Evolutionary conservation across 768 basidiomycete species (phyloP), one percentile per base, ranked within the genome.

Genomic region (Boletus rubropictus): DNA sequence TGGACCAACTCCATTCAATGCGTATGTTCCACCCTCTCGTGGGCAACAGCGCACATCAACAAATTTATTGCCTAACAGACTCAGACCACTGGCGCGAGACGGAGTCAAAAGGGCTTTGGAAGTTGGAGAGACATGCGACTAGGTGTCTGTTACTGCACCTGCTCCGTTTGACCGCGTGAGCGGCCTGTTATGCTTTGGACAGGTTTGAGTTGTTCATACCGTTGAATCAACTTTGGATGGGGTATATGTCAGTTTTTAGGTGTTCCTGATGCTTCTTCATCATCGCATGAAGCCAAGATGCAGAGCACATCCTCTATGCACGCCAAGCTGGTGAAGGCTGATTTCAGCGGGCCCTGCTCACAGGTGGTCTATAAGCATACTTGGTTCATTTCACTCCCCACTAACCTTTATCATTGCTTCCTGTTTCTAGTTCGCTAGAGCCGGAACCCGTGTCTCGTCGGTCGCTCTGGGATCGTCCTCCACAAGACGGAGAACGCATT

Each of bases 401-500:
- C 24, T 35, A 41, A 36, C 22, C 11, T 2, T 31, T n/a, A 39
- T 38, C 10, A 3, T 28, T 28, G n/a, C 12, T 24, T 22, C 17
- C 15, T 35, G 3, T 42, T 25, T 18, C 2, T 54, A 90, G 92
- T 94, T 18, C 74, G 78, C 32, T 76, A 80, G 55, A 86, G 83
- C 51, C 86, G 83, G 59, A 92, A 93, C 57, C 75, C 84, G 0
- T 81, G 79, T 49, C 72, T 92, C 1, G 72, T 92, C 9, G 84
- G 86, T 0, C 59, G 84, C 4, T 77, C 80, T 1, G 92, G 92
- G 3, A 91, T 95, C 44, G 81, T 95, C 32, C 73, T 93, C 3
- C 85, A 88, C 59, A 93, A 96, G 65, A 90, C 89, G 1, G 88
- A 91, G 60, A 89, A 91, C 47, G 81, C 84, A 0, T 92, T 42